A percentile compares a stretch with the other conserved stretches of the same genome.
Evolutionary conservation across 1,139 yeast species (phyloP).

Genomic region (Scheffersomyces titani): DNA sequence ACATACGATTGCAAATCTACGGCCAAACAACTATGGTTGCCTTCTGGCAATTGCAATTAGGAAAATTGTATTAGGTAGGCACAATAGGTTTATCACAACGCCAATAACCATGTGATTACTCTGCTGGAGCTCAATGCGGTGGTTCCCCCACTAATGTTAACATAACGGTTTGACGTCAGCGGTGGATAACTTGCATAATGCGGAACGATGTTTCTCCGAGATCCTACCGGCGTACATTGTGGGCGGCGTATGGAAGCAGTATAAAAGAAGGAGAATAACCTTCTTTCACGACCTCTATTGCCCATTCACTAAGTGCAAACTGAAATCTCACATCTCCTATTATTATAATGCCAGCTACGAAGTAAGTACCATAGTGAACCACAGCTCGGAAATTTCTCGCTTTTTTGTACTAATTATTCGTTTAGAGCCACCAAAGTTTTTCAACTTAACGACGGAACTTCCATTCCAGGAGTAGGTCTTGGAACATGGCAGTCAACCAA

Average conservation of each 20-base stretch:
- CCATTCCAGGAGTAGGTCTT: constrained; percentile 58
- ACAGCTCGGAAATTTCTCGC: background rate
- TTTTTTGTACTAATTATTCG: background rate
- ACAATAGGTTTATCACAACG: too few species aligned
- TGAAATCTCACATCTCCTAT: background rate
- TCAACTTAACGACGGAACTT: constrained; percentile 20
- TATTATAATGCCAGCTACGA: background rate
- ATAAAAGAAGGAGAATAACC: too few species aligned
- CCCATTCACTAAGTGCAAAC: too few species aligned
- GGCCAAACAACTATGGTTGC: too few species aligned
- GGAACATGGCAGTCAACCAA: constrained; percentile 56
- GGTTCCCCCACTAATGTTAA: background rate
- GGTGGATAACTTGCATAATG: background rate
- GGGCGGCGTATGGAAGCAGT: too few species aligned
- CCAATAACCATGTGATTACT: too few species aligned
- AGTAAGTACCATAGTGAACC: background rate
- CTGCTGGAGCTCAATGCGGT: background rate
- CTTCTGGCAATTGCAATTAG: too few species aligned
- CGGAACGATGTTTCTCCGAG: background rate
- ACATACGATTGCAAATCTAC: too few species aligned
- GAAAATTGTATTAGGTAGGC: too few species aligned
- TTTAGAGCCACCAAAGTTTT: constrained; percentile 5
- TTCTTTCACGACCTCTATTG: too few species aligned
- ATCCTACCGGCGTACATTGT: background rate
- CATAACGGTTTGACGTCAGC: background rate